These are phyloP conservation scores for Geotrichum klebahnii DNA, from an alignment of 1,139 yeast genomes.

Conservation along the genomic window DNA sequence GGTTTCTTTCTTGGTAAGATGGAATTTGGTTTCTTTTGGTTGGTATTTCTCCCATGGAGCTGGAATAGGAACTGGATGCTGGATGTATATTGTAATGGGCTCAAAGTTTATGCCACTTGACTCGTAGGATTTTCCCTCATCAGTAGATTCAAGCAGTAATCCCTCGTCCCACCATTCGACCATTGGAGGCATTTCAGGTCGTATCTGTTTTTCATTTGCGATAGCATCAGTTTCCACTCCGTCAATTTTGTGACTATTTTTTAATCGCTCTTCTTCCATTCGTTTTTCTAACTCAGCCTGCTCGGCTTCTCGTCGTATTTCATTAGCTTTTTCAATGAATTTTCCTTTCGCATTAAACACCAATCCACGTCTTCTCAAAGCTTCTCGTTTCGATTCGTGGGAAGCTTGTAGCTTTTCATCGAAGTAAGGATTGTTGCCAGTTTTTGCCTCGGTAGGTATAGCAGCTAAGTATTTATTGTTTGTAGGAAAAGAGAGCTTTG, in stretches of 20 bases:
- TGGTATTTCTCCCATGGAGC: slow-evolving; percentile 55
- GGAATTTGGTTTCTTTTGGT: slow-evolving; percentile 46
- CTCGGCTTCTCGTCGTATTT: slow-evolving; percentile 44
- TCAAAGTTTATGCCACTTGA: slow-evolving; percentile 24
- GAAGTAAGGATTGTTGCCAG: slow-evolving; percentile 48
- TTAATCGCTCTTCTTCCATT: slow-evolving; percentile 29
- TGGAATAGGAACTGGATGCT: slow-evolving; percentile 70
- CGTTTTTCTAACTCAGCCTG: slow-evolving; percentile 39
- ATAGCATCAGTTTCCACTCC: slow-evolving; percentile 20
- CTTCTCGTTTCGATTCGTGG: slow-evolving; percentile 28
- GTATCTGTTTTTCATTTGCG: slow-evolving; percentile 13
- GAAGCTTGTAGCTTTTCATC: slow-evolving; percentile 39
- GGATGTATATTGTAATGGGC: slow-evolving; percentile 56
- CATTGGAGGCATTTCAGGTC: slow-evolving; percentile 50
- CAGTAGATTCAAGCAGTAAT: slow-evolving; percentile 36
- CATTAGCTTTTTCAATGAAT: slow-evolving; percentile 54
- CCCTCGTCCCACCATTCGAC: slow-evolving; percentile 85
- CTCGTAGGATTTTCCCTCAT: slow-evolving; percentile 32
- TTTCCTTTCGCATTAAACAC: slow-evolving; percentile 59
- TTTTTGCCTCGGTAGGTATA: slow-evolving; percentile 4
- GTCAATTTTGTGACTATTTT: slow-evolving; percentile 25
- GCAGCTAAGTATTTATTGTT: slow-evolving; percentile 20
- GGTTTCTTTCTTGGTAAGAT: slow-evolving; percentile 71
- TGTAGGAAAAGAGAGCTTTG: slow-evolving; percentile 2
- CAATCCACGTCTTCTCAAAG: slow-evolving; percentile 42